These are phyloP conservation scores for Metarhizium guizhouense DNA, from an alignment of 2,329 filamentous ascomycete species.

Conservation along the genomic window DNA sequence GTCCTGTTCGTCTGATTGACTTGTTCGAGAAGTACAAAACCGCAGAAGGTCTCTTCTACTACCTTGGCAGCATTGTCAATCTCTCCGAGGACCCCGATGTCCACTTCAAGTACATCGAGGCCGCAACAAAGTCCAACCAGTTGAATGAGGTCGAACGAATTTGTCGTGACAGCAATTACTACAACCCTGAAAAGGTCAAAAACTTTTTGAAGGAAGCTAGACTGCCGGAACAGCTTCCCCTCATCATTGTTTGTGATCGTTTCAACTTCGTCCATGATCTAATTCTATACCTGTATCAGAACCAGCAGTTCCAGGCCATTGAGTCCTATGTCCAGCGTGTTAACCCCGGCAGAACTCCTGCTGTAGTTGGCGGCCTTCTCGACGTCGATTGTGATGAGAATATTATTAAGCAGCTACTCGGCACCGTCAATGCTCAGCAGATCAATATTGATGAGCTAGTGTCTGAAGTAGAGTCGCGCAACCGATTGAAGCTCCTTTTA, in stretches of 20 bases:
- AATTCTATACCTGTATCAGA: constrained; percentile 95
- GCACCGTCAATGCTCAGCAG: constrained; percentile 71
- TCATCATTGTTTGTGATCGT: constrained; percentile 98
- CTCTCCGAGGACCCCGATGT: constrained; percentile 92
- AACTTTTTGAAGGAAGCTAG: constrained; percentile 98
- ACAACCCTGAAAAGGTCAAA: constrained; percentile 93
- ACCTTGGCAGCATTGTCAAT: constrained; percentile 96
- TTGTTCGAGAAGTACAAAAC: constrained; percentile 97
- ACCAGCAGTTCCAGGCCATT: constrained; percentile 98
- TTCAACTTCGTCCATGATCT: constrained; percentile 98
- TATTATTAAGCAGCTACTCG: constrained; percentile 87
- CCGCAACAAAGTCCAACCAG: constrained; percentile 87
- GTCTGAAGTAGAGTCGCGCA: constrained; percentile 86
- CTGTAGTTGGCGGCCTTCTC: constrained; percentile 84
- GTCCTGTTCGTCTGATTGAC: constrained; percentile 78
- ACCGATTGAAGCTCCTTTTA: constrained; percentile 87
- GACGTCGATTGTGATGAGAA: constrained; percentile 96
- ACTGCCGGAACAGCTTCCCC: constrained; percentile 81
- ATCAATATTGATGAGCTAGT: constrained; percentile 95
- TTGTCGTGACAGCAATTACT: constrained; percentile 84
- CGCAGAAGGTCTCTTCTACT: constrained; percentile 94
- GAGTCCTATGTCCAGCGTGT: constrained; percentile 97
- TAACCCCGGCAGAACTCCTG: constrained; percentile 83
- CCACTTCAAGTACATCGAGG: constrained; percentile 98
- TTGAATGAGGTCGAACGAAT: constrained; percentile 95